Conservation (phyloP, 1,284 basidiomycete species). For the Tausonia pullulans region DNA sequence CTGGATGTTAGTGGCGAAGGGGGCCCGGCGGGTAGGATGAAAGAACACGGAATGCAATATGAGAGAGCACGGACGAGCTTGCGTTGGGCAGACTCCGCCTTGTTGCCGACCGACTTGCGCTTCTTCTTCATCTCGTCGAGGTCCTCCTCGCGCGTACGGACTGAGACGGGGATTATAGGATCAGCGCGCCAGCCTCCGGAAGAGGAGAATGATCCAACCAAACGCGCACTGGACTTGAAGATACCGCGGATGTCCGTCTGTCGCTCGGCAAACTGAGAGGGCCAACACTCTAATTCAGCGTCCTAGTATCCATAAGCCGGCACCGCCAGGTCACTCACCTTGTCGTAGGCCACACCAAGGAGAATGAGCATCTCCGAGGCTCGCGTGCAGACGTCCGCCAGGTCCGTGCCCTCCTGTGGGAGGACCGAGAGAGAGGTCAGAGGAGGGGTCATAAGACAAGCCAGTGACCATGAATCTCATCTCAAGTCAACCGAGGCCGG, state of each 20-base stretch:
- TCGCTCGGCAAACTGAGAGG: constrained; percentile 43
- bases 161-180: constrained; percentile 25
- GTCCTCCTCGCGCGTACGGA: constrained; percentile 73
- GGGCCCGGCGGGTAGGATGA: too few relatives aligned
- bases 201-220: not conserved
- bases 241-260: constrained; percentile 54
- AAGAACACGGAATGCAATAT: too few relatives aligned
- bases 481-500: too few relatives aligned
- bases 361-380: constrained; percentile 59
- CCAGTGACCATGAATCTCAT: too few relatives aligned
- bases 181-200: not conserved
- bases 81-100: constrained; percentile 78
- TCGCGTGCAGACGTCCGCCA: constrained; percentile 62
- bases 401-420: constrained; percentile 62
- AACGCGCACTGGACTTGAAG: constrained; percentile 30
- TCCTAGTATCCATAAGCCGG: too few relatives aligned
- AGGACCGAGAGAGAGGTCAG: not conserved
- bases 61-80: constrained; percentile 47
- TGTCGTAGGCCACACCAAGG: constrained; percentile 52
- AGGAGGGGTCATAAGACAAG: too few relatives aligned
- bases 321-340: constrained; percentile 29
- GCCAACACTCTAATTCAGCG: too few relatives aligned
- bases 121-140: constrained; percentile 65
- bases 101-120: constrained; percentile 52
- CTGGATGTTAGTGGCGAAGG: not conserved